phyloP scores from a whole-genome alignment of 768 basidiomycete species.

The Lentinula boryana region DNA sequence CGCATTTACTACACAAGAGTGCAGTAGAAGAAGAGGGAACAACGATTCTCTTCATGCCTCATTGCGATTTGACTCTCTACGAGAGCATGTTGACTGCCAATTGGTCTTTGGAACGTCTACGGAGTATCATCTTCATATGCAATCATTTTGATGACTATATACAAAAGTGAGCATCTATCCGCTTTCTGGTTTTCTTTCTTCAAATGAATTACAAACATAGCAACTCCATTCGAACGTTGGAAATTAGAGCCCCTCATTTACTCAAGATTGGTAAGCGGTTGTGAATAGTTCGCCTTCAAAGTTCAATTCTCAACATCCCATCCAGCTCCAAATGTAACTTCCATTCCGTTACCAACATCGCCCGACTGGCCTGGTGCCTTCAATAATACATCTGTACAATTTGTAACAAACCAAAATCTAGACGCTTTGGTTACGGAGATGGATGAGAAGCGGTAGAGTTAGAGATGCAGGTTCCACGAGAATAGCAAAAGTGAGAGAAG shows the following conservation, averaged over 20 bases:
- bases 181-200: background rate
- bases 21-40: background rate
- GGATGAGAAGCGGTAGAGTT: no score
- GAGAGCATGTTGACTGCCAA: background rate
- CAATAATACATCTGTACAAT: conserved; percentile 1
- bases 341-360: background rate
- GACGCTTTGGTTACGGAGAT: background rate
- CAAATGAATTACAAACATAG: background rate
- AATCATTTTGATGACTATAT: conserved; percentile 3
- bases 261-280: background rate
- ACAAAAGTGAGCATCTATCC: background rate
- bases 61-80: background rate
- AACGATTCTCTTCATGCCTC: conserved; percentile 2
- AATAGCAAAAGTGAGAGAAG: no score
- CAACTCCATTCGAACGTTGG: background rate
- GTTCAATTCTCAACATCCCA: background rate
- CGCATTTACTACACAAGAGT: background rate
- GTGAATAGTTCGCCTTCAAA: no score
- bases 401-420: background rate
- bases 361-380: conserved; percentile 1
- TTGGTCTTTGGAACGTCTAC: background rate
- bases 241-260: background rate
- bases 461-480: no score
- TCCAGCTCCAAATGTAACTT: background rate
- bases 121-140: background rate